A percentile compares a stretch with the other conserved stretches of the same genome.
These are phyloP conservation scores for Trematosphaeria pertusa DNA, from an alignment of 2,329 filamentous ascomycete genomes.

Conservation along the genomic window DNA sequence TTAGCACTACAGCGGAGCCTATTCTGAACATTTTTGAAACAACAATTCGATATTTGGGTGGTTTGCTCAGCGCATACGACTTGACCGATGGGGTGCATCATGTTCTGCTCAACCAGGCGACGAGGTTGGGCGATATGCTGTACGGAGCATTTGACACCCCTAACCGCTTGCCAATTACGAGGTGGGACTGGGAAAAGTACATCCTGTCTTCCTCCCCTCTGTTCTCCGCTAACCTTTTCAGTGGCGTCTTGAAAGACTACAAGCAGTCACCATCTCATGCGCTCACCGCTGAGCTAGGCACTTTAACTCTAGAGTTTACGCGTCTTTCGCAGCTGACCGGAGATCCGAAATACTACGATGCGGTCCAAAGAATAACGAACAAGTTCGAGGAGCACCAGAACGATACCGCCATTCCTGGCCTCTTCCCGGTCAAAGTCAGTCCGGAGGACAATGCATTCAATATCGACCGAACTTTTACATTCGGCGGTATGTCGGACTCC, in stretches of 20 bases:
- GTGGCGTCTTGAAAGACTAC: constrained; percentile 34
- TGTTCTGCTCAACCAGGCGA: constrained; percentile 48
- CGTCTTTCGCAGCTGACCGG: constrained; percentile 48
- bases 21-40: constrained; percentile 50
- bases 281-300: constrained; percentile 47
- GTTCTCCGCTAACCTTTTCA: constrained; percentile 25
- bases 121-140: constrained; percentile 52
- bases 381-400: constrained; percentile 45
- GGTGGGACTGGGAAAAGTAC: constrained; percentile 49
- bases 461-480: constrained; percentile 52
- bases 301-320: constrained; percentile 49
- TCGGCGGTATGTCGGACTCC: constrained; percentile 64
- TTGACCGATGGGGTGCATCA: constrained; percentile 44
- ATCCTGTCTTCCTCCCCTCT: constrained; percentile 8
- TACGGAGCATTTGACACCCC: constrained; percentile 54
- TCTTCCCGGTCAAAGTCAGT: constrained; percentile 47
- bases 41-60: constrained; percentile 49
- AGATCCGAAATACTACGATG: constrained; percentile 49
- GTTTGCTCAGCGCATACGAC: constrained; percentile 48
- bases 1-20: constrained; percentile 50
- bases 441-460: constrained; percentile 38
- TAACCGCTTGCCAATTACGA: constrained; percentile 49
- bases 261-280: constrained; percentile 40
- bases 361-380: constrained; percentile 45
- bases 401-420: constrained; percentile 42